A percentile compares a stretch with the other conserved stretches of the same genome.
Evolutionary conservation across 805 yeast species (phyloP).

Genomic region (Brettanomyces sp.): DNA sequence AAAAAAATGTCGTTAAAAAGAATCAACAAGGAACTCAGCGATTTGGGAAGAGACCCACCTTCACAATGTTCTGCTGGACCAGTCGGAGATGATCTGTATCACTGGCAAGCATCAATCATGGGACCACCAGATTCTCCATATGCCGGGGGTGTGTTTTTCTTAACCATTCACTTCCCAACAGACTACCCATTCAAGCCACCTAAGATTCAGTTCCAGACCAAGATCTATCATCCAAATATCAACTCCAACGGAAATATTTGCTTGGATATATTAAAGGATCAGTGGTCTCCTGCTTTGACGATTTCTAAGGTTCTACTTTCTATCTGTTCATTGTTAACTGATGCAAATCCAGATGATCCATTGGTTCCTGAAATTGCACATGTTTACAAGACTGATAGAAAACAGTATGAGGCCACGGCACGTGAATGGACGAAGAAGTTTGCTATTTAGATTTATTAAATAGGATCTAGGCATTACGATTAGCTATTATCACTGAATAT

Average conservation of each 20-base stretch:
- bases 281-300: conserved; percentile 98
- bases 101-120: conserved; percentile 99
- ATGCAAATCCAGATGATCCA: conserved; percentile 98
- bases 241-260: conserved; percentile 94
- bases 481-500: no score
- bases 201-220: conserved; percentile 84
- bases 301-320: conserved; percentile 91
- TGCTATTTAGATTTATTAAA: conserved; percentile 51
- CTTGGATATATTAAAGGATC: conserved; percentile 92
- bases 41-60: conserved; percentile 97
- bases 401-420: conserved; percentile 93
- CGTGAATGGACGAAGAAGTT: conserved; percentile 98
- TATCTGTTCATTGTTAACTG: conserved; percentile 90
- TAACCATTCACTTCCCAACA: conserved; percentile 95
- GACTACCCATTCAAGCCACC: conserved; percentile 99
- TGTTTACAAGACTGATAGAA: conserved; percentile 86
- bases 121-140: conserved; percentile 94
- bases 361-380: conserved; percentile 98
- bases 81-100: conserved; percentile 93
- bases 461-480: no score
- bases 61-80: conserved; percentile 99
- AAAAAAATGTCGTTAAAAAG: conserved; percentile 81
- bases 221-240: conserved; percentile 96
- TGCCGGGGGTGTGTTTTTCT: conserved; percentile 83
- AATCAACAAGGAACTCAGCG: conserved; percentile 90